phyloP scores from a whole-genome alignment of 495 filamentous ascomycete species.

The Rostrohypoxylon terebratum region DNA sequence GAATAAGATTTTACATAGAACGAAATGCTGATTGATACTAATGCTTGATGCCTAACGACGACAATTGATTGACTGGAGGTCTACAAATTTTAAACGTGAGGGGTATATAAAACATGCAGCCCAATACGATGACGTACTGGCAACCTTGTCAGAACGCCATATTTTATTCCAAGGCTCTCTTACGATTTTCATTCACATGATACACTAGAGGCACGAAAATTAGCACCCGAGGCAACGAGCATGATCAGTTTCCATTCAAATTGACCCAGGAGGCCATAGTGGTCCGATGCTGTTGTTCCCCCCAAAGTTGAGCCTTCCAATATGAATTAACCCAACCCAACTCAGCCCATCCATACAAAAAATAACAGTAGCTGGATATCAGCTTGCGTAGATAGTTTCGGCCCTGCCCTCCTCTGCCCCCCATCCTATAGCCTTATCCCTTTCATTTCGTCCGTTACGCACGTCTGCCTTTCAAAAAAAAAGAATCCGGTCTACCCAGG shows the following conservation, averaged over 20 bases:
- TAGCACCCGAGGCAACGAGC: background rate
- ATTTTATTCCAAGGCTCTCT: no score
- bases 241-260: background rate
- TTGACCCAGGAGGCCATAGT: background rate
- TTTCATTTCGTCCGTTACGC: slow-evolving; percentile 12
- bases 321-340: background rate
- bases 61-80: no score
- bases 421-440: background rate
- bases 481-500: slow-evolving; percentile 13
- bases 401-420: background rate
- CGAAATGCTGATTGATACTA: no score
- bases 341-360: background rate
- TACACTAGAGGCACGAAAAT: background rate
- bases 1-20: background rate
- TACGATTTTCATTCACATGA: background rate
- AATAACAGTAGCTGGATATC: background rate
- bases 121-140: no score
- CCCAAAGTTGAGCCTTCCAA: background rate
- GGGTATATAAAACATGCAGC: no score
- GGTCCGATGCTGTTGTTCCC: background rate
- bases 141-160: no score
- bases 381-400: background rate
- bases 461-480: slow-evolving; percentile 13
- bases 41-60: no score
- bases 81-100: no score